Evolutionary conservation across 2,329 filamentous ascomycete genomes (phyloP), one percentile per base, ranked within the genome.

Genomic region (Epichloe elymi): DNA sequence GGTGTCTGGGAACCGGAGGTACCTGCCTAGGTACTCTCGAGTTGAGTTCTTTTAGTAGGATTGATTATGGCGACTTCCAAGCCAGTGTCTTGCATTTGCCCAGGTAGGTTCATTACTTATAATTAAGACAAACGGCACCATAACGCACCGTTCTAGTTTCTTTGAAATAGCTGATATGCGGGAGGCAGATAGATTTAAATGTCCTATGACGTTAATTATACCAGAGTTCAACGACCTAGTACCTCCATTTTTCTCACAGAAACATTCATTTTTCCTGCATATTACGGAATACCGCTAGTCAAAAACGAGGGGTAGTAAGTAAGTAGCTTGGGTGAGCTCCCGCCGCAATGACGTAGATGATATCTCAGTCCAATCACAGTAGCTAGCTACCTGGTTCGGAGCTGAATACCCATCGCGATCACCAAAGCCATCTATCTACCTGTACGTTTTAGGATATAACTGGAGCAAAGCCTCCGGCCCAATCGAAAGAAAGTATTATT

Each of bases 301-400:
- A 4, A 39, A 10, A 39, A 39, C 2, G 0, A 8, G 37, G 17
- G 15, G 17, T 8, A 26, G 23, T 8, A 26, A 17, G 37, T 17
- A 40, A 17, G 15, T 30, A 20, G 5, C 41, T 23, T 19, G 40
- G 41, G 8, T 40, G n/a, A 56, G 56, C 56, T 58, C 44, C 54
- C 43, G 54, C 56, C 52, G 56, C 53, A 42, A 54, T 59, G 57
- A 58, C 57, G 57, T 58, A 56, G 50, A 46, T 42, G 41, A 46
- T 23, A 30, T 30, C 3, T 19, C 10, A 11, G 44, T 35, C 35
- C 48, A 39, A 26, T 40, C 47, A 35, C 26, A 30, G 26, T 30
- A 30, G 26, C 26, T 30, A 30, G 30, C 30, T 30, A 11, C 30
- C 30, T 30, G 30, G 30, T 30, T 30, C 10, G 30, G 30, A 30